Percentiles rank a stretch among this genome's conserved stretches.
These are phyloP conservation scores for Microcos paniculata DNA, from an alignment of 345 rosid species.

Conservation along the genomic window DNA sequence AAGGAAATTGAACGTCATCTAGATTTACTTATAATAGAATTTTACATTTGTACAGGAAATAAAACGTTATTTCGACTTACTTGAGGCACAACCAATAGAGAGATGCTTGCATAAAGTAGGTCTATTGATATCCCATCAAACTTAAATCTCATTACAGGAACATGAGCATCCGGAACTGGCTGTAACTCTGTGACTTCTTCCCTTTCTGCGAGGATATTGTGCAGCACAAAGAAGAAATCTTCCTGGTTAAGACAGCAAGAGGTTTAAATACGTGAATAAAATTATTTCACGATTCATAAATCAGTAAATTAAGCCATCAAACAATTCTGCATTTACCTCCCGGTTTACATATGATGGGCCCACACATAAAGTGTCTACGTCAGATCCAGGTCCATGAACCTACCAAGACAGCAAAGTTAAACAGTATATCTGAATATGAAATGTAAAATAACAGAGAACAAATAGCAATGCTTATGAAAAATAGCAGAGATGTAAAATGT, in stretches of 20 bases:
- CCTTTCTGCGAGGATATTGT: slow-evolving; percentile 49
- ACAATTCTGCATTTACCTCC: slow-evolving; percentile 38
- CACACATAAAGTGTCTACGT: slow-evolving; percentile 64
- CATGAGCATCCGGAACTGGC: slow-evolving; percentile 80
- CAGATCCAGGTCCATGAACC: slow-evolving; percentile 84
- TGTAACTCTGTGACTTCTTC: slow-evolving; percentile 69
- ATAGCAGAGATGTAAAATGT: neutral
- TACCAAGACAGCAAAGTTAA: slow-evolving; percentile 16
- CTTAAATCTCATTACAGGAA: slow-evolving; percentile 75
- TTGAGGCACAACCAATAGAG: slow-evolving; percentile 54
- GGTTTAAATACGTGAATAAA: neutral
- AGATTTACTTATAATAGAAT: neutral
- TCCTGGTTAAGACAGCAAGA: slow-evolving; percentile 31
- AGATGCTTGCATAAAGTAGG: slow-evolving; percentile 69
- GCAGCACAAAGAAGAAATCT: slow-evolving; percentile 61
- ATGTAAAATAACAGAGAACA: neutral
- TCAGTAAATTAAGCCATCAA: neutral
- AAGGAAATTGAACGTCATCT: too few species aligned
- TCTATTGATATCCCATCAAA: slow-evolving; percentile 64
- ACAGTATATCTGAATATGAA: neutral
- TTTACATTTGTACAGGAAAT: neutral
- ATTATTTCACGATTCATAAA: neutral
- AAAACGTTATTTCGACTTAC: slow-evolving; percentile 33
- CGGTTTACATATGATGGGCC: slow-evolving; percentile 72
- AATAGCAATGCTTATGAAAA: neutral